Evolutionary conservation across 2,329 filamentous ascomycete genomes (phyloP), one percentile per base, ranked within the genome.

Genomic region (Fusarium hostae): DNA sequence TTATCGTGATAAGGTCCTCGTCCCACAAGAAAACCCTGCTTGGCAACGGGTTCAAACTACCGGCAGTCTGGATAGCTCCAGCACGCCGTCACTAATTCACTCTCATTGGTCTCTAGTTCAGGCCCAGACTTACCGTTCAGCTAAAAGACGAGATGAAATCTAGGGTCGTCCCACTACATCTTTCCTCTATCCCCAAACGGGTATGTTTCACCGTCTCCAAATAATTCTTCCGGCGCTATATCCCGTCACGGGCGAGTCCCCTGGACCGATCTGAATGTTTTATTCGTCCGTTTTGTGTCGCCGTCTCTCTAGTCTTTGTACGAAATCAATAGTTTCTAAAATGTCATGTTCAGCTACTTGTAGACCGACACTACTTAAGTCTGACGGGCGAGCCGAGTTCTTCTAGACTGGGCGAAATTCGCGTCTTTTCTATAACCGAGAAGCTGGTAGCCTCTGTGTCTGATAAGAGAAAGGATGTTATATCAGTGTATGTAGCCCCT

Each of bases 191-290:
- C 3, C 39, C 52, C 15, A 9, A 66, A 60, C 1, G 16, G 45
- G 40, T 26, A 60, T 35, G 52, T 37, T 66, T 66, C 20, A 45
- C 63, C 63, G 63, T 47, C 18, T 6, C 26, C 11, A 26, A 18
- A 24, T 16, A 52, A 32, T 60, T 66, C 24, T n/a, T 66, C 61
- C 63, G 63, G 62, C 41, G 45, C 63, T 60, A 66, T 47, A 5
- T 22, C 41, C 39, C 5, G 32, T n/a, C 44, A 40, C 44, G 51
- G 34, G 61, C 43, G 44, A 66, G 32, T 60, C 34, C 24, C 24
- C 28, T 47, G 32, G n/a, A 8, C 26, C 24, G 5, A n/a, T n/a
- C 30, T 47, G 4, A 35, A 41, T 15, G 22, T 47, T 47, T 37
- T 34, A 60, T 66, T 66, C 40, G 52, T 13, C 20, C 28, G n/a